Evolutionary conservation across 1,284 basidiomycete species (phyloP).

Genomic region (Pseudozyma pruni): DNA sequence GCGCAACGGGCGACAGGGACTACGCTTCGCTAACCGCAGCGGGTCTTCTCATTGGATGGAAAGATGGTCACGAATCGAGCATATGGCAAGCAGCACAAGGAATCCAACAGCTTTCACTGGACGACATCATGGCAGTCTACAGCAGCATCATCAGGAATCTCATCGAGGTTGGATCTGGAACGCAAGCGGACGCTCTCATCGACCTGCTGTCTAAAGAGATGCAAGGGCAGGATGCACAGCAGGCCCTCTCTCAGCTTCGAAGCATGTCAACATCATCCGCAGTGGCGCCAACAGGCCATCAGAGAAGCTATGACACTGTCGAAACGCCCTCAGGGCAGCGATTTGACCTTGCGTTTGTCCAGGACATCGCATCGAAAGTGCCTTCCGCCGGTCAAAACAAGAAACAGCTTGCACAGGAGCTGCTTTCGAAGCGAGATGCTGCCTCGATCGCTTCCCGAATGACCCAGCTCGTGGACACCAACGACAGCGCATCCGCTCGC

Average conservation of each 20-base stretch:
- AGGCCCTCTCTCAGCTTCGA: constrained; percentile 9
- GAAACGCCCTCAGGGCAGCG: not conserved
- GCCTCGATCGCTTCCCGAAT: not conserved
- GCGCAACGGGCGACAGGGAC: not conserved
- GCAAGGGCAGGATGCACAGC: constrained; percentile 16
- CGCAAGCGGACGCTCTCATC: constrained; percentile 3
- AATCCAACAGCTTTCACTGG: not conserved
- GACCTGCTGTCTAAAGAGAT: not conserved
- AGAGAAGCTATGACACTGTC: not conserved
- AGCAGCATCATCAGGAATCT: not conserved
- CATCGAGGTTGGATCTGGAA: not conserved
- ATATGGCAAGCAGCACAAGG: constrained; percentile 6
- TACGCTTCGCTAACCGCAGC: constrained; percentile 10
- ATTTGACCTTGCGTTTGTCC: constrained; percentile 18
- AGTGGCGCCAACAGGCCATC: not conserved
- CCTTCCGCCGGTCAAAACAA: not conserved
- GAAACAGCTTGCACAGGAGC: constrained; percentile 2
- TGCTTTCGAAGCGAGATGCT: not conserved
- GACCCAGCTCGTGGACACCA: constrained; percentile 27
- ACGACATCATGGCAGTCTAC: constrained; percentile 10
- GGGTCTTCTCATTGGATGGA: constrained; percentile 27
- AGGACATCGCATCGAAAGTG: constrained; percentile 4
- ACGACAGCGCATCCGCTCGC: constrained; percentile 19
- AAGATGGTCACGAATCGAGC: constrained; percentile 14
- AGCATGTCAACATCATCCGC: not conserved